Evolutionary conservation across 1,284 basidiomycete species (phyloP), one percentile per base, ranked within the genome.

Genomic region (Moesziomyces sp.): DNA sequence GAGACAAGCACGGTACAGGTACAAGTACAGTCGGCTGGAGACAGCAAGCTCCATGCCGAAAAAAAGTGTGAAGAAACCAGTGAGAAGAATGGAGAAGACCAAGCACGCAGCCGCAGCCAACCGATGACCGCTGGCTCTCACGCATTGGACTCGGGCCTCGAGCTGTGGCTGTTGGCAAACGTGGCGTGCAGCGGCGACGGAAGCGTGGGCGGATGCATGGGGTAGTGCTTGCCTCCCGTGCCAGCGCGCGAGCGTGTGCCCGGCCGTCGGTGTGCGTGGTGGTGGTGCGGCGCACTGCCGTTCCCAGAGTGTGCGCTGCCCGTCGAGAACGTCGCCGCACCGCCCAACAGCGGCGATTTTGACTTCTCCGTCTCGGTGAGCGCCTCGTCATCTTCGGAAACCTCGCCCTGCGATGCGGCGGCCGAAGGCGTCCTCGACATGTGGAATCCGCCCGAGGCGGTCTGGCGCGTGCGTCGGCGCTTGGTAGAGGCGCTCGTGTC

Each of bases 401-500:
- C 30, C 11, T 66, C 72, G 23, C 49, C 59, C 30, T 50, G 61
- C 3, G 58, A 52, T 11, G 50, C 57, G 11, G 46, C 38, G 8
- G 52, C 57, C 2, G 61, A 63, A 3, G 71, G 75, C 3, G 75
- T 74, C 26, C 63, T 52, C 28, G 75, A 77, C 53, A 74, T 68
- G 46, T 58, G 62, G 51, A 65, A 65, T 23, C 66, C 66, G 24
- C 66, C 61, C 1, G 55, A 52, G 4, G 50, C 56, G 19, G 50
- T 54, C 47, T 65, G 67, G 0, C 63, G 45, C 42, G 62, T 64
- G 18, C 76, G 48, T 21, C 70, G 49, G n/a, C 74, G 63, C 47
- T 74, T 76, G 46, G 72, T 64, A 2, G 76, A 77, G 8, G 64
- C 73, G 47, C 59, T 74, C 11, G 74, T 74, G 40, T 58, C 77